Evolutionary conservation across 139 green algal species (phyloP), one percentile per base, ranked within the genome.

Genomic region (Dunaliella sp.): DNA sequence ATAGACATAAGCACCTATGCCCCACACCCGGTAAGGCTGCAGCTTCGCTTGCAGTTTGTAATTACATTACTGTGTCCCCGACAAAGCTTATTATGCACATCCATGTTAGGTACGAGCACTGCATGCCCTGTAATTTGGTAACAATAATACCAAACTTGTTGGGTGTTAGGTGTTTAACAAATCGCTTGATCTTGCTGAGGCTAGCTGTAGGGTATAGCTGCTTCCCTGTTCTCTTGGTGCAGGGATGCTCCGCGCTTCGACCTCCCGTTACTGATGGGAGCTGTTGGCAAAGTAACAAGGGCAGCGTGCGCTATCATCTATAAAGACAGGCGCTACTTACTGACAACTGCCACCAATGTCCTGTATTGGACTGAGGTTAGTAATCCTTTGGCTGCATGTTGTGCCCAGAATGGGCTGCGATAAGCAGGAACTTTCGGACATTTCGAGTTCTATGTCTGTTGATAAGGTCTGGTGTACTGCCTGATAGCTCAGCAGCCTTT

Each of bases 221-320:
- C n/a, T n/a, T n/a, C n/a, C n/a, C n/a, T n/a, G n/a, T n/a, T n/a
- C n/a, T n/a, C n/a, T n/a, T n/a, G n/a, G n/a, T n/a, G n/a, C n/a
- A 83, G 85, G 73, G 88, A 91, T 38, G 34, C 75, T 38, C 88
- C 88, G 3, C 82, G 85, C 28, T 91, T 89, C 57, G 88, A 91
- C 85, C 75, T 91, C 78, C 88, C 88, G 30, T 83, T 91, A 48
- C 83, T 91, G 88, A 48, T 91, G 32, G 88, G 88, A 22, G 32
- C 74, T 21, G 76, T 86, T 38, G 26, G 12, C 35, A 34, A 38
- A 0, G 76, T 80, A 21, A 85, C 34, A 25, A 83, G 88, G 36
- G 82, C 87, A 32, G 88, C 85, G 0, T 83, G 77, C 65, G 85
- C 88, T 3, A 38, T 88, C 25, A n/a, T 33, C 35, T 76, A 88